Conservation (phyloP, 306 rosid species). For the Purshia tridentata region DNA sequence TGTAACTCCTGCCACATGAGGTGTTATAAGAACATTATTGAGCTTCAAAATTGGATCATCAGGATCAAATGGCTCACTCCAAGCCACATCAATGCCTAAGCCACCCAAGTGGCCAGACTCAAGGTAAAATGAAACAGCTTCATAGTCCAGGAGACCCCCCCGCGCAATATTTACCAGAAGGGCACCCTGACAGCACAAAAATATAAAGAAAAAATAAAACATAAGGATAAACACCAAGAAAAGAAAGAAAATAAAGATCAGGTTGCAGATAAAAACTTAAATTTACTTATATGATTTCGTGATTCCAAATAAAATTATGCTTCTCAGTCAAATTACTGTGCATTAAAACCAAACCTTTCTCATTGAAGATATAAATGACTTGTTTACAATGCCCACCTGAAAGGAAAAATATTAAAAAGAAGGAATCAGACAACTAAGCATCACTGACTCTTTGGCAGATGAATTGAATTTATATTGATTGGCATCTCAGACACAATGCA, state of each 20-base stretch:
- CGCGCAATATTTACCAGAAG: constrained; percentile 77
- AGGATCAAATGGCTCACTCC: constrained; percentile 89
- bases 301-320: background rate
- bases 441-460: constrained; percentile 7
- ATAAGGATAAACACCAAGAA: background rate
- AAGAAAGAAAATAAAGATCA: no score
- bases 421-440: constrained; percentile 10
- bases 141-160: constrained; percentile 67
- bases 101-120: constrained; percentile 79
- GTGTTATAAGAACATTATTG: constrained; percentile 72
- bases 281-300: background rate
- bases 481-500: background rate
- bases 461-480: constrained; percentile 5
- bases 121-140: constrained; percentile 54
- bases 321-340: constrained; percentile 5
- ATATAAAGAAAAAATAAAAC: background rate
- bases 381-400: constrained; percentile 71
- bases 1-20: constrained; percentile 89
- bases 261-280: no score
- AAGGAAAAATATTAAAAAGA: constrained; percentile 22
- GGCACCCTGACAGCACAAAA: constrained; percentile 55
- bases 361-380: constrained; percentile 71
- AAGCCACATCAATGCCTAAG: constrained; percentile 83
- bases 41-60: constrained; percentile 63
- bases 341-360: constrained; percentile 66